Base-by-base conservation (phyloP, 129 eudicot genomes). In the Flaveria ramosissima region DNA sequence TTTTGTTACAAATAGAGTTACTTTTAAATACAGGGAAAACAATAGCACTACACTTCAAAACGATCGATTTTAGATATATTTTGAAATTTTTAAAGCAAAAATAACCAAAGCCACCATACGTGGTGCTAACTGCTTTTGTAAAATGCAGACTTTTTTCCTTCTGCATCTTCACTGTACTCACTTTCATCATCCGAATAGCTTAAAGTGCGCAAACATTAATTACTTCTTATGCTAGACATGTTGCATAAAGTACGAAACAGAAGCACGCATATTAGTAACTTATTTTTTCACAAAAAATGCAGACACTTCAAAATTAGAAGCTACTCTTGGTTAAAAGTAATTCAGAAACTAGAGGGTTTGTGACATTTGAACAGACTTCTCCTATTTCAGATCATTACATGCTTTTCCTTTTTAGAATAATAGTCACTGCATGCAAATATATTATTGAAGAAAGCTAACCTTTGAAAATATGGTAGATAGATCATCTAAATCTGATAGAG, bases 401-500 rank as follows among this genome's bases (percentile, higher is more conserved):
- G 41, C 41, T 36, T 36, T 36, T 36, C 41, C 41, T 36, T 36
- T 36, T 36, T 36, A 36, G 41, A 24, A 30, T 41, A 36, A 78
- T 10, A 78, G 16, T n/a, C 23, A 60, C 2, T 61, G 19, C 71
- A 79, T 51, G 20, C n/a, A 72, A 71, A 51, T 74, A 50, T 51
- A 68, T 24, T 41, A 69, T 79, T 73, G 75, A 55, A 66, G 70
- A 73, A n/a, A 48, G 15, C 88, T 85, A 67, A 91, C 98, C 98
- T 94, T 94, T 3, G 93, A 84, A 88, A 89, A 94, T 42, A 91
- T 91, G 70, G 94, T 91, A 51, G 97, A 92, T 73, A 94, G 85
- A 81, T 94, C 98, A 89, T 94, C 98, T 50, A 86, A 56, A 36
- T 94, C 98, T 56, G 97, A 89, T 79, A 89, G 75, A 73, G 97